Base-by-base conservation (phyloP, 805 yeast genomes). In the Myxozyma neotropica region DNA sequence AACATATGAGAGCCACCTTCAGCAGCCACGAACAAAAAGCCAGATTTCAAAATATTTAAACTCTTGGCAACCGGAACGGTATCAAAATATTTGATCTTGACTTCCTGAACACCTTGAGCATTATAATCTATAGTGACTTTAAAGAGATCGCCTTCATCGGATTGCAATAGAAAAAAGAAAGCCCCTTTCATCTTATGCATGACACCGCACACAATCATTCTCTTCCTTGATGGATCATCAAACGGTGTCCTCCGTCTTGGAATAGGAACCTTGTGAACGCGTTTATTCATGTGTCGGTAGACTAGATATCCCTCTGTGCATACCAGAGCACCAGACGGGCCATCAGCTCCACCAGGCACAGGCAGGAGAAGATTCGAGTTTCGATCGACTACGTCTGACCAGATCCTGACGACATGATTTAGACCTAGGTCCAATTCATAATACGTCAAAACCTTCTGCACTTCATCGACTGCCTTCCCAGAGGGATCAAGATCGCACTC, bases 371-470 rank as follows among this genome's bases (percentile, higher is more conserved):
- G 75, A 61, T 78, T 82, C 0, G 92, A 75, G 1, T 78, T 59
- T 24, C 64, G 65, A 0, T 73, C 69, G 1, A 83, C 72, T 6
- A 61, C 70, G 43, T 72, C 79, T n/a, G 80, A 69, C 73, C 73
- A 78, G 64, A 78, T 78, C 57, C 80, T 81, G 0, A 87, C 78
- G 1, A 92, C 81, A 70, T 87, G 88, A 69, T 92, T 92, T 48
- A 93, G 75, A 0, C 97, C 97, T 42, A 89, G 79, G 71, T 94
- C 97, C 26, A 92, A 74, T 68, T 89, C 93, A 73, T 93, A 93
- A 70, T 82, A 87, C 2, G 83, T 80, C 53, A 93, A 75, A 29
- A 69, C 65, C 51, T 74, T 78, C 58, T 68, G 42, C 3, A 53
- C 65, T 8, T 56, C 52, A 5, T 59, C 47, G 5, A 58, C 56